A percentile compares a stretch with the other conserved stretches of the same genome.
phyloP scores from a whole-genome alignment of 2,329 filamentous ascomycete genomes.

The Huntiella savannae region DNA sequence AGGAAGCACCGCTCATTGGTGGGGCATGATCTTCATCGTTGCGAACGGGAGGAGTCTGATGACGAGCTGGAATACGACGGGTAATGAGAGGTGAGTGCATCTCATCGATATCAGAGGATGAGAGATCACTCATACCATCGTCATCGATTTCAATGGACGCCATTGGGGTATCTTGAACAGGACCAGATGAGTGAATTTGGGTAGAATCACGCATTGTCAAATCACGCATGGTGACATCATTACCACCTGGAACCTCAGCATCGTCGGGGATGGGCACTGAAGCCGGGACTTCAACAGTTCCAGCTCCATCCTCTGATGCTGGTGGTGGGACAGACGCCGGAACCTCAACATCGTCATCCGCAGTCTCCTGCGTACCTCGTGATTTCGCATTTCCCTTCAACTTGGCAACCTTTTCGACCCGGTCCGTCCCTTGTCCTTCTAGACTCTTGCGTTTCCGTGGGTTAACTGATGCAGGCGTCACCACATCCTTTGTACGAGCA shows the following conservation, averaged over 20 bases:
- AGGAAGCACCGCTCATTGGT: slow-evolving; percentile 32
- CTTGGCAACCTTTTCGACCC: slow-evolving; percentile 20
- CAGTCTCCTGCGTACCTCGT: slow-evolving; percentile 8
- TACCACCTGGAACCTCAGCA: slow-evolving; percentile 4
- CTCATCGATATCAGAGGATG: slow-evolving; percentile 5
- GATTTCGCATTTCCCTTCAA: slow-evolving; percentile 12
- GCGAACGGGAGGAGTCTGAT: slow-evolving; percentile 23
- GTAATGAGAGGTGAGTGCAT: slow-evolving; percentile 20
- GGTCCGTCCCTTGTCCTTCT: slow-evolving; percentile 22
- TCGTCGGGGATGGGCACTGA: neutral
- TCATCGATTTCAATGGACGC: slow-evolving; percentile 8
- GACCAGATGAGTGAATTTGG: neutral
- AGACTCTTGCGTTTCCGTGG: slow-evolving; percentile 36
- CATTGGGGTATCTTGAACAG: neutral
- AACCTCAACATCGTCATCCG: slow-evolving; percentile 2
- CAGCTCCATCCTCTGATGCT: neutral
- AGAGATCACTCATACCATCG: slow-evolving; percentile 16
- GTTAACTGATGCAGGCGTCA: slow-evolving; percentile 2
- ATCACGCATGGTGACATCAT: too few species aligned
- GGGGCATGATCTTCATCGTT: slow-evolving; percentile 31
- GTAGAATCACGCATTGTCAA: neutral
- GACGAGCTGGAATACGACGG: slow-evolving; percentile 14
- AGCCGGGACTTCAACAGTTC: neutral
- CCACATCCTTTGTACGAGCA: neutral
- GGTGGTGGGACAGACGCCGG: slow-evolving; percentile 9